Evolutionary conservation across 805 yeast species (phyloP), one percentile per base, ranked within the genome.

Genomic region (Scheffersomyces stipitis): DNA sequence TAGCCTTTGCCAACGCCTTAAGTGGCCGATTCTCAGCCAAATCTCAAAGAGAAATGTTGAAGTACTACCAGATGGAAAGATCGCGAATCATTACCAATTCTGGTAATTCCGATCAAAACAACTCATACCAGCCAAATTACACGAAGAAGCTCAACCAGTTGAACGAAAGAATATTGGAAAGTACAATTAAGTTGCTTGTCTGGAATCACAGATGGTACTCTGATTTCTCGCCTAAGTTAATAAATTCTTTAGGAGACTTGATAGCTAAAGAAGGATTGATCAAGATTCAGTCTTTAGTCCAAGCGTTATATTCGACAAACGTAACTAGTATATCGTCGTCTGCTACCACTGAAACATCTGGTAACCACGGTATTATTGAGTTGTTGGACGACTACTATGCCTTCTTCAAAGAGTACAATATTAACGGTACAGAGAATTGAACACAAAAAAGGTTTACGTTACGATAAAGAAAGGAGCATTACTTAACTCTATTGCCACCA

Each of bases 131-230:
- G 10, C 62, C 57, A 45, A 71, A 61, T 44, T 62, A 57, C 46
- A 52, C 63, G 33, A 71, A 69, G 38, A 60, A 65, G 18, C 54
- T 72, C 17, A 62, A 58, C 33, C 68, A 62, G 36, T 56, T 76
- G 34, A 79, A 81, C 52, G 75, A 71, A 34, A 69, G 73, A 44
- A 78, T 87, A 9, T 68, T 90, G 41, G 88, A 83, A 39, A 66
- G 83, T 15, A 63, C 81, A 38, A 86, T 90, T 24, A 85, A 84
- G 51, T 66, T 93, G 36, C 66, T 83, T n/a, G 95, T 93, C n/a
- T 95, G 98, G 97, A 85, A 88, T 56, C 97, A 90, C 61, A 78
- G 99, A 55, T 93, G 99, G 99, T 95, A 91, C 64, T 77, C 82
- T 45, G 96, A 91, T 47, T 91, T 89, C 55, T 81, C 95, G 6